Conservation (phyloP, 1,284 basidiomycete species). For the Trametes pubescens region DNA sequence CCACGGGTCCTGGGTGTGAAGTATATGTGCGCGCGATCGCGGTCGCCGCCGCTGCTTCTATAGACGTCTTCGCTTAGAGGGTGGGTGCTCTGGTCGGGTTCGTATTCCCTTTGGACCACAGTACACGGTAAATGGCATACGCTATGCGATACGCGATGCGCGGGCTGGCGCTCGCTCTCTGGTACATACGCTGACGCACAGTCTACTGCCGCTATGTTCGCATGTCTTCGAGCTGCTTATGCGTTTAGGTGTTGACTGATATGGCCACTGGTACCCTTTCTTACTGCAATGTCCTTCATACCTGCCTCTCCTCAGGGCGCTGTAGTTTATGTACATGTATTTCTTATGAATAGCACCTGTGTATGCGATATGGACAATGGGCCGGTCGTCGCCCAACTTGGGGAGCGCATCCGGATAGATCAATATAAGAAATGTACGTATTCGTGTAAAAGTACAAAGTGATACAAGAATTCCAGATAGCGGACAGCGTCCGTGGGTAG, state of each 20-base stretch:
- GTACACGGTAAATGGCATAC: not conserved
- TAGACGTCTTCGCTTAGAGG: slow-evolving; percentile 15
- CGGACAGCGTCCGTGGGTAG: not conserved
- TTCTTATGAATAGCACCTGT: not conserved
- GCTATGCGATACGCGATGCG: slow-evolving; percentile 5
- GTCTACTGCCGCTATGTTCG: slow-evolving; percentile 4
- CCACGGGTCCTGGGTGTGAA: slow-evolving; percentile 43
- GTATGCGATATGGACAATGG: not conserved
- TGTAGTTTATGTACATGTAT: slow-evolving; percentile 13
- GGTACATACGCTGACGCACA: slow-evolving; percentile 1
- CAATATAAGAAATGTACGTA: too few relatives aligned
- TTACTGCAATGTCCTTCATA: slow-evolving; percentile 4
- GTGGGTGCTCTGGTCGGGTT: slow-evolving; percentile 9
- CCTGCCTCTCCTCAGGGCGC: not conserved
- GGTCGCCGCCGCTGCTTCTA: not conserved
- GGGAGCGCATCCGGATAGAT: too few relatives aligned
- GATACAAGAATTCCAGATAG: not conserved
- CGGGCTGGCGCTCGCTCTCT: not conserved
- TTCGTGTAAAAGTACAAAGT: not conserved
- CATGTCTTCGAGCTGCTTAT: slow-evolving; percentile 7
- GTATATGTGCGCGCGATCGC: not conserved
- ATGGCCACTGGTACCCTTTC: not conserved
- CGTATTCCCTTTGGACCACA: slow-evolving; percentile 1
- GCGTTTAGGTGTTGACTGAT: slow-evolving; percentile 17
- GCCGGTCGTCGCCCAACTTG: too few relatives aligned